phyloP scores from a whole-genome alignment of 305 asterid species.

The Salvia sclarea region DNA sequence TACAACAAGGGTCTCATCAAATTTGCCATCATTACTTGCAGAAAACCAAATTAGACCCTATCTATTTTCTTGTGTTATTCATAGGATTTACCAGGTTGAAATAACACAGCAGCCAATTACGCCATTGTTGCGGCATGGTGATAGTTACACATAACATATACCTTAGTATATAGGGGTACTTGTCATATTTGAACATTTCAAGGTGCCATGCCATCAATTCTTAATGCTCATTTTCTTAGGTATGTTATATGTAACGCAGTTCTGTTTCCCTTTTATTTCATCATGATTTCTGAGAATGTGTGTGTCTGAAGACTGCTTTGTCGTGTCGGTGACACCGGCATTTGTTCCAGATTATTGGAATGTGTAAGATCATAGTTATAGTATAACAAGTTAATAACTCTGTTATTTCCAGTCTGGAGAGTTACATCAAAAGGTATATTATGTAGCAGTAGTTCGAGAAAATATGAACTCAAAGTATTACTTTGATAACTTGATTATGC shows the following conservation, averaged over 20 bases:
- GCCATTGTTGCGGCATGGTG: conserved; percentile 1
- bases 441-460: too few relatives aligned
- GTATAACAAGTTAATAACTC: too few relatives aligned
- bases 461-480: background rate
- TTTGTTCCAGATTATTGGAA: too few relatives aligned
- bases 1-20: conserved; percentile 81
- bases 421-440: too few relatives aligned
- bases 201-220: background rate
- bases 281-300: background rate
- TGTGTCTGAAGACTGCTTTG: too few relatives aligned
- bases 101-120: background rate
- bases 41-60: conserved; percentile 44
- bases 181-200: background rate
- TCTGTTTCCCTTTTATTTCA: background rate
- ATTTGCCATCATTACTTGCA: conserved; percentile 81
- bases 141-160: background rate
- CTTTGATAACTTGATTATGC: background rate
- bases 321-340: too few relatives aligned
- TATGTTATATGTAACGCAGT: background rate
- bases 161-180: background rate
- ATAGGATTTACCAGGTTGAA: background rate
- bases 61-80: background rate
- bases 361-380: too few relatives aligned
- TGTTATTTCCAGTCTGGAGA: too few relatives aligned
- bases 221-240: background rate